Conservation (phyloP, 768 basidiomycete species). For the Mycena galericulata region DNA sequence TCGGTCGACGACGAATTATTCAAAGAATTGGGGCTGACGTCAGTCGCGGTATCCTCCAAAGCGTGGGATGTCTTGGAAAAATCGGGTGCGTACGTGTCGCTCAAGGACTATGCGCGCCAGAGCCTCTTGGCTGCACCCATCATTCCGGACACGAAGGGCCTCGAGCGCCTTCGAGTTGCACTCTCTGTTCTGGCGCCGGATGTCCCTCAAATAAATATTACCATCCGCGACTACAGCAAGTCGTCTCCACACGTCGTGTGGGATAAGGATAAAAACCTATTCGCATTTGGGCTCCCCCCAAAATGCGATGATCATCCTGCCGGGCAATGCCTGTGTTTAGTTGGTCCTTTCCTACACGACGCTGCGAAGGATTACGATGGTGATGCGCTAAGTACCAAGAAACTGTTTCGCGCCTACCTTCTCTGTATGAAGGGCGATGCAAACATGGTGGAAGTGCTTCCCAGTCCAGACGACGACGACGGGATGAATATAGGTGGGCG, state of each 20-base stretch:
- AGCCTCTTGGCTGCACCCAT: background rate
- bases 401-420: background rate
- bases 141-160: background rate
- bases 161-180: background rate
- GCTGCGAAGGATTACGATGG: background rate
- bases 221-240: background rate
- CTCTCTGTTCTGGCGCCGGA: background rate
- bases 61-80: conserved; percentile 5
- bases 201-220: background rate
- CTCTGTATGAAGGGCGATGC: background rate
- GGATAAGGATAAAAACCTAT: background rate
- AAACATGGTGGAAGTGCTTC: background rate
- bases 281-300: background rate
- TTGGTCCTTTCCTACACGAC: background rate
- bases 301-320: background rate
- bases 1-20: background rate
- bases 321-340: background rate
- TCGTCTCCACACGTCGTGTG: background rate
- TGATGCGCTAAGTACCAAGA: background rate
- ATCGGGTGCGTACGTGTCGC: background rate
- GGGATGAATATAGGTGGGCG: background rate
- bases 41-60: background rate
- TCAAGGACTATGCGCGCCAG: background rate
- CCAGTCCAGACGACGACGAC: background rate
- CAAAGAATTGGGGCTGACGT: background rate